phyloP scores from a whole-genome alignment of 2,329 filamentous ascomycete genomes.

The Fusarium mexicanum region DNA sequence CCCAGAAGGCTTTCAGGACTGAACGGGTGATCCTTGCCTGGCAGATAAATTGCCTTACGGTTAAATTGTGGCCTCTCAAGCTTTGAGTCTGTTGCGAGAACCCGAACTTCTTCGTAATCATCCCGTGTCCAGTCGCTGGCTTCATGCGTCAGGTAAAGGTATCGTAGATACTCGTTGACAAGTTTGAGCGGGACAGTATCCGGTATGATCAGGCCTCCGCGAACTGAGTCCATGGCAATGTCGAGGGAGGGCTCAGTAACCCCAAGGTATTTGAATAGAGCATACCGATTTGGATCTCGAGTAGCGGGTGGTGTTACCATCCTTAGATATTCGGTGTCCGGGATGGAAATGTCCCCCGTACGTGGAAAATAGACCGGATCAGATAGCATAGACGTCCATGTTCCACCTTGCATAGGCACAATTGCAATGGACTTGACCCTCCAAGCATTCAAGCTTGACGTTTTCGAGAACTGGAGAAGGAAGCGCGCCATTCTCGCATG shows the following conservation, averaged over 20 bases:
- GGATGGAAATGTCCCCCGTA: background rate
- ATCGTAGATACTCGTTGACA: background rate
- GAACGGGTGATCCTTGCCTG: background rate
- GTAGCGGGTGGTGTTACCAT: background rate
- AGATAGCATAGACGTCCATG: background rate
- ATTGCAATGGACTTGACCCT: background rate
- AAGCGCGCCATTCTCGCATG: background rate
- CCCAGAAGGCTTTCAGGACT: background rate
- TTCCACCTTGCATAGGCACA: background rate
- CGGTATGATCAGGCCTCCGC: accelerated
- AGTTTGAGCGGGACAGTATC: accelerated
- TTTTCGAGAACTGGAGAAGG: accelerated
- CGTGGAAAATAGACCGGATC: background rate
- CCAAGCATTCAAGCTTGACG: background rate
- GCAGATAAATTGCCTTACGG: accelerated
- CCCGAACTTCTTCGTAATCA: accelerated
- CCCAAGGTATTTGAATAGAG: background rate
- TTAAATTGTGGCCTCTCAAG: accelerated
- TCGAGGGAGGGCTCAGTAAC: background rate
- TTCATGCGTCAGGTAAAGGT: background rate
- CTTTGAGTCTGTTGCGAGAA: accelerated
- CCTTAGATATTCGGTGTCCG: accelerated
- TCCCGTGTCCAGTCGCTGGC: accelerated
- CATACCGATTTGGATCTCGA: background rate
- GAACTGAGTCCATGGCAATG: accelerated